These are phyloP conservation scores for Hypoxylon sp. DNA, from an alignment of 2,329 filamentous ascomycete genomes.

Conservation along the genomic window DNA sequence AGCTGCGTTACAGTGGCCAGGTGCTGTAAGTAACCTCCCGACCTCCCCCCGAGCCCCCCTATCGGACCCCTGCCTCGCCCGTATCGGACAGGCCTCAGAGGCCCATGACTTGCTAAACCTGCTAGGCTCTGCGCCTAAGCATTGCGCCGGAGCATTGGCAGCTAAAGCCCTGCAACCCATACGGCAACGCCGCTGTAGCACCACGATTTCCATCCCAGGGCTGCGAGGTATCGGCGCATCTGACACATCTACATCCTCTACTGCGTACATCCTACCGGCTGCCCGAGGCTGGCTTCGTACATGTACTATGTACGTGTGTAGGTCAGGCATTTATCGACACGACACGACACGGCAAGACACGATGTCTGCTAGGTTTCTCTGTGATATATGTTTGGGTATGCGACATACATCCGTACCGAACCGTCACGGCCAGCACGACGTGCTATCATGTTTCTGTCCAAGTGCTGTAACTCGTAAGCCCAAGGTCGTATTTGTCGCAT, in stretches of 20 bases:
- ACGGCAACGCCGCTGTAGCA: background rate
- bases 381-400: too few relatives aligned
- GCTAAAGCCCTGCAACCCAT: background rate
- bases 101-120: background rate
- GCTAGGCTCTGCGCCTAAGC: too few relatives aligned
- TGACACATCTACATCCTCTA: too few relatives aligned
- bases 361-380: background rate
- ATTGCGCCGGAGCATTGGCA: too few relatives aligned
- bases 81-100: background rate
- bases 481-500: constrained; percentile 25
- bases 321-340: constrained; percentile 1
- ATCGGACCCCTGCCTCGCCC: background rate
- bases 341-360: background rate
- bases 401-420: too few relatives aligned
- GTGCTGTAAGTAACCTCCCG: constrained; percentile 17
- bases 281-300: too few relatives aligned
- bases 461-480: background rate
- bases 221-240: too few relatives aligned
- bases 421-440: too few relatives aligned
- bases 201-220: too few relatives aligned
- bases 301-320: background rate
- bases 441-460: constrained; percentile 1
- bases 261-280: too few relatives aligned
- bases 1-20: constrained; percentile 25
- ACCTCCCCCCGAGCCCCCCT: too few relatives aligned